Conservation (phyloP, 257 asterid genomes). For the Thymus quinquecostatus region DNA sequence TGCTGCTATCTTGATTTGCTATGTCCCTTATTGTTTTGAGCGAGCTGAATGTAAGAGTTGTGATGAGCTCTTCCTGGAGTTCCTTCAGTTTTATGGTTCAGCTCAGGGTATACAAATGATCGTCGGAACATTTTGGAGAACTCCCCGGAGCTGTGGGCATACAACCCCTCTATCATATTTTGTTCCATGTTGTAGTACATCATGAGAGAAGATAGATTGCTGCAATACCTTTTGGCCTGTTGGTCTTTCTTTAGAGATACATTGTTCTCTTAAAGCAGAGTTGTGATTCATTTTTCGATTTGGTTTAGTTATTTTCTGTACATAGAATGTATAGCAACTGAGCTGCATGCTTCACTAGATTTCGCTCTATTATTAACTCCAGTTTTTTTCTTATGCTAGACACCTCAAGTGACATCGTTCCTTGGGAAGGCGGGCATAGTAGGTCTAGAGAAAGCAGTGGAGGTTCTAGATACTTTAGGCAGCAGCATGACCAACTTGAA, state of each 20-base stretch:
- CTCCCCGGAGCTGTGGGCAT: background rate
- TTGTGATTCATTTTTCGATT: background rate
- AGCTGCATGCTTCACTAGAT: constrained; percentile 19
- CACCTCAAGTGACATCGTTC: constrained; percentile 78
- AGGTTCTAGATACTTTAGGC: constrained; percentile 93
- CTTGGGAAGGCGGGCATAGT: constrained; percentile 94
- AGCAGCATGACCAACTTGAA: constrained; percentile 97
- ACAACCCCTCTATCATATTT: background rate
- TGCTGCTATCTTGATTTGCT: constrained; percentile 20
- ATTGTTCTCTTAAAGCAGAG: constrained; percentile 19
- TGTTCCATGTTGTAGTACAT: constrained; percentile 7
- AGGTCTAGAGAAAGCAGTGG: constrained; percentile 94
- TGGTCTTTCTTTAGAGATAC: constrained; percentile 3
- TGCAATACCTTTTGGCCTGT: background rate
- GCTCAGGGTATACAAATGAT: constrained; percentile 11
- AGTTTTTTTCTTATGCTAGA: constrained; percentile 52
- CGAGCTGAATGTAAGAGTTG: constrained; percentile 17
- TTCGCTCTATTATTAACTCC: constrained; percentile 18
- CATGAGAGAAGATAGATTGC: constrained; percentile 4
- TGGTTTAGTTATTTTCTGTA: background rate
- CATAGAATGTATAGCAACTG: constrained; percentile 17
- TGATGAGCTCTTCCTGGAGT: constrained; percentile 19
- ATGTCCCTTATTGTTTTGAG: constrained; percentile 13
- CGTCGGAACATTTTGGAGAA: constrained; percentile 7
- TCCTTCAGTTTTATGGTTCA: constrained; percentile 7